phyloP scores from a whole-genome alignment of 345 rosid species.

The Chamaenerion angustifolium region DNA sequence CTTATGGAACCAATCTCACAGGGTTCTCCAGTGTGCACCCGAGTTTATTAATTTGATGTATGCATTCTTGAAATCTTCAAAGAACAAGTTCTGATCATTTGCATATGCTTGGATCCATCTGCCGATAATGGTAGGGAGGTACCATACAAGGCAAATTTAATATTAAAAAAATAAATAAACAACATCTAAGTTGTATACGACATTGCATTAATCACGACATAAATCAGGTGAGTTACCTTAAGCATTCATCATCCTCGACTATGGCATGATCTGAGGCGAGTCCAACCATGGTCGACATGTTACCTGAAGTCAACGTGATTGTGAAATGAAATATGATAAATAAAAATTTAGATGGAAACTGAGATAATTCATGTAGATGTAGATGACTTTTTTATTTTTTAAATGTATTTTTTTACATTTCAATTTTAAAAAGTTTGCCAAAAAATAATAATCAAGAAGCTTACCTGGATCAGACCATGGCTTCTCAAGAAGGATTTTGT shows the following conservation, averaged over 20 bases:
- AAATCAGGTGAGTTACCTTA: too few species aligned
- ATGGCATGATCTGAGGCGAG: slow-evolving; percentile 88
- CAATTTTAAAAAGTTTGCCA: too few species aligned
- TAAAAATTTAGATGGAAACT: not conserved
- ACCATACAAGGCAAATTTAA: not conserved
- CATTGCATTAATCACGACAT: too few species aligned
- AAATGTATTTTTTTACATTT: too few species aligned
- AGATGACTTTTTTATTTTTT: too few species aligned
- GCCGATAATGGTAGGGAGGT: slow-evolving; percentile 2
- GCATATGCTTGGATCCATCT: slow-evolving; percentile 77
- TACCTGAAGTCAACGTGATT: slow-evolving; percentile 23
- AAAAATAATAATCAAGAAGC: not conserved
- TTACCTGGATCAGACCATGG: slow-evolving; percentile 76
- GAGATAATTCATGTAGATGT: not conserved
- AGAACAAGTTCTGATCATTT: slow-evolving; percentile 48
- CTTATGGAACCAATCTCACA: slow-evolving; percentile 11
- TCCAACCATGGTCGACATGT: slow-evolving; percentile 75
- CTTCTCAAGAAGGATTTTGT: slow-evolving; percentile 64
- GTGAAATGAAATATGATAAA: not conserved
- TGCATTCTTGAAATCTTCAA: slow-evolving; percentile 62
- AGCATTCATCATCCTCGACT: slow-evolving; percentile 66
- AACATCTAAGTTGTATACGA: too few species aligned
- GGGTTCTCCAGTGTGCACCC: slow-evolving; percentile 59
- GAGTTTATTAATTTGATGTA: slow-evolving; percentile 65
- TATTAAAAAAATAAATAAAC: too few species aligned